phyloP scores from a whole-genome alignment of 345 rosid genomes.

The Erysimum cheiranthoides region DNA sequence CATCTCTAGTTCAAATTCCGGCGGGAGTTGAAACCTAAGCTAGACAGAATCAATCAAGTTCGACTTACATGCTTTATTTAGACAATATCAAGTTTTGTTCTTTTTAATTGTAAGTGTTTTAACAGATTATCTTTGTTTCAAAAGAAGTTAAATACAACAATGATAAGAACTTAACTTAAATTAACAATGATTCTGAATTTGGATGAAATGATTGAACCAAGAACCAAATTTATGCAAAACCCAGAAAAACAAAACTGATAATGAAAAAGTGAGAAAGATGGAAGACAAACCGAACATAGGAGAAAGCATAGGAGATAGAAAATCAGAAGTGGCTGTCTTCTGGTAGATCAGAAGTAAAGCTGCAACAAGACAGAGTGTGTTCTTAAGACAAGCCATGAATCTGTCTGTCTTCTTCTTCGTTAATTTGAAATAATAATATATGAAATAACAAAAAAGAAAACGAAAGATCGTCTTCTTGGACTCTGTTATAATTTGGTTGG shows the following conservation, averaged over 20 bases:
- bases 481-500: conserved; percentile 12
- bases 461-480: neutral
- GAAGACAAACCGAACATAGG: conserved; percentile 47
- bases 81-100: neutral
- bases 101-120: neutral
- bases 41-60: neutral
- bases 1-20: conserved; percentile 23
- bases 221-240: conserved; percentile 18
- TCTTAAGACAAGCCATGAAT: conserved; percentile 45
- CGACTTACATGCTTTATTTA: neutral
- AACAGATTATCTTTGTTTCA: neutral
- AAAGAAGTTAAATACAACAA: neutral
- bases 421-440: neutral
- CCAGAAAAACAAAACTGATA: neutral
- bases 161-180: neutral
- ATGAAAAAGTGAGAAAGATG: conserved; percentile 1
- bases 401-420: conserved; percentile 27
- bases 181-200: neutral
- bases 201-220: neutral
- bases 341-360: conserved; percentile 41
- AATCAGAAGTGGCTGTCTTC: conserved; percentile 43
- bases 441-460: neutral
- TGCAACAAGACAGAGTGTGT: conserved; percentile 35
- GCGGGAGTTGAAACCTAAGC: conserved; percentile 27
- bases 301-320: conserved; percentile 52